A percentile compares a stretch with the other conserved stretches of the same genome.
Conservation (phyloP, 495 filamentous ascomycete species). For the Neurospora tetrasperma region DNA sequence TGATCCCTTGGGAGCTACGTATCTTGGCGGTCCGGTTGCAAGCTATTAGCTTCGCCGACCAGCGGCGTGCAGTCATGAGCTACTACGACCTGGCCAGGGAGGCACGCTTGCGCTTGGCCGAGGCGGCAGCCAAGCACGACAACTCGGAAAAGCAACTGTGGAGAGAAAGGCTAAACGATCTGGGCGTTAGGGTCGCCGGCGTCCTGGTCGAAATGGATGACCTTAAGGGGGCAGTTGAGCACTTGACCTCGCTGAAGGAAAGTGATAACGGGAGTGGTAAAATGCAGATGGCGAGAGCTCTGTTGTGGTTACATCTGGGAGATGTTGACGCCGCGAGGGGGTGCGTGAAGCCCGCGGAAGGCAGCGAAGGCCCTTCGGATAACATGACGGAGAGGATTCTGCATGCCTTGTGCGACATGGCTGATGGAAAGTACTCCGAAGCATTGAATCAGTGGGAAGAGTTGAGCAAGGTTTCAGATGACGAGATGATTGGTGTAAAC, state of each 20-base stretch:
- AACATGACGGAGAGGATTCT: constrained; percentile 34
- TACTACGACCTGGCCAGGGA: constrained; percentile 83
- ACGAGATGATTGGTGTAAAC: constrained; percentile 65
- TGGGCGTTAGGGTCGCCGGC: constrained; percentile 70
- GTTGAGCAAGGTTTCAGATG: constrained; percentile 34
- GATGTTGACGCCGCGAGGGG: constrained; percentile 57
- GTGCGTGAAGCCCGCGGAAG: constrained; percentile 27
- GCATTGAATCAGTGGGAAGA: constrained; percentile 55
- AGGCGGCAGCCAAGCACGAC: constrained; percentile 24
- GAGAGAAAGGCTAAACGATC: constrained; percentile 56
- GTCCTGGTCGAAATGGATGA: constrained; percentile 88
- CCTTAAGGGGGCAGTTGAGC: constrained; percentile 59
- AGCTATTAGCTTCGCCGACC: constrained; percentile 72
- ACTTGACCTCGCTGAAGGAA: constrained; percentile 42
- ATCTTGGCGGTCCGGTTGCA: constrained; percentile 74
- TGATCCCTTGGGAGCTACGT: constrained; percentile 81
- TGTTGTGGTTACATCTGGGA: constrained; percentile 67
- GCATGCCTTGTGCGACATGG: constrained; percentile 59
- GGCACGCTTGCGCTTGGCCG: constrained; percentile 45
- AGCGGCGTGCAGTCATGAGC: constrained; percentile 71
- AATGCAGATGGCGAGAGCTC: constrained; percentile 37
- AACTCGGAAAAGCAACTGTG: constrained; percentile 48
- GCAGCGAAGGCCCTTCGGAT: constrained; percentile 6
- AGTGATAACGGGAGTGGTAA: constrained; percentile 18
- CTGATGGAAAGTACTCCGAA: constrained; percentile 59